Evolutionary conservation across 129 eudicot species (phyloP).

Genomic region (Artemisia tridentata): DNA sequence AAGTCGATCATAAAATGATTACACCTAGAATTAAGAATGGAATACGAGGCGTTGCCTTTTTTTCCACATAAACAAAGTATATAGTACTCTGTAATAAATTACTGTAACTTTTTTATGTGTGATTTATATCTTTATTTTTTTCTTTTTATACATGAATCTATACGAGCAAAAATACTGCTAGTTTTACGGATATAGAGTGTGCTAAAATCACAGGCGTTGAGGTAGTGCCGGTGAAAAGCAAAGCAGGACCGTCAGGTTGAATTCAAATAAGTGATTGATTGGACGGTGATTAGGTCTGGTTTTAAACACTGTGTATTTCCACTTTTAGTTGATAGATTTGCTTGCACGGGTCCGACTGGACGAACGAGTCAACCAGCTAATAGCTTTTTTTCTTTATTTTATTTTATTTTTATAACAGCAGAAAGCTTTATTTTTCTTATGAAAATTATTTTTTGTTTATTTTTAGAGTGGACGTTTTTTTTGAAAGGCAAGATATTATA

Average conservation of each 20-base stretch:
- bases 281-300: conserved; percentile 35
- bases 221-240: conserved; percentile 32
- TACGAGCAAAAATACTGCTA: background rate
- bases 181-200: conserved; percentile 7
- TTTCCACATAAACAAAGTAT: background rate
- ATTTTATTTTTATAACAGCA: too few species aligned
- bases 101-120: background rate
- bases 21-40: conserved; percentile 28
- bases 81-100: background rate
- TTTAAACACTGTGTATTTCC: conserved; percentile 29
- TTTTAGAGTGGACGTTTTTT: too few species aligned
- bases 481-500: too few species aligned
- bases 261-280: conserved; percentile 36
- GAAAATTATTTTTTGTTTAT: too few species aligned
- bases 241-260: conserved; percentile 31
- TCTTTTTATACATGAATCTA: background rate
- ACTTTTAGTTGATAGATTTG: conserved; percentile 34
- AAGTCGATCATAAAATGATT: conserved; percentile 23
- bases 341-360: conserved; percentile 19
- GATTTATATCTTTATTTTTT: background rate
- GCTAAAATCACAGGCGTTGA: conserved; percentile 28
- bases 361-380: conserved; percentile 6
- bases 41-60: conserved; percentile 37
- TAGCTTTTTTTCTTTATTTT: too few species aligned
- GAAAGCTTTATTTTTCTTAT: too few species aligned